Conservation (phyloP, 176 grass and related monocot species). For the Eleusine coracana region DNA sequence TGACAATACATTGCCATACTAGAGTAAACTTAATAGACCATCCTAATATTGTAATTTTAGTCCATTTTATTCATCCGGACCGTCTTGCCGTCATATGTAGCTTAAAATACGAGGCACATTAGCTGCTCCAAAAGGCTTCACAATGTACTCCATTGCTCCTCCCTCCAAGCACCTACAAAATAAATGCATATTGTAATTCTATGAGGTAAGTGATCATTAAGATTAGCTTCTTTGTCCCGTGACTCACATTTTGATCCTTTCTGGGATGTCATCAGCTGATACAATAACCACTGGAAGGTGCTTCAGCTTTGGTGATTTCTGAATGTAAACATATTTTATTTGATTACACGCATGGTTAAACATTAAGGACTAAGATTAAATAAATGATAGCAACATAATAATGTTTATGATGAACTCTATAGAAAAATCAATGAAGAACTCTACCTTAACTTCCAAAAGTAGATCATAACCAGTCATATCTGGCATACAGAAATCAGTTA, state of each 20-base stretch:
- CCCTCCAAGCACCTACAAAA: constrained; percentile 8
- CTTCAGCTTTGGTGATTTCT: background rate
- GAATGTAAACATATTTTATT: background rate
- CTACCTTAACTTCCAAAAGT: too few relatives aligned
- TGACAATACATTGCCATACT: too few relatives aligned
- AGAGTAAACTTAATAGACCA: too few relatives aligned
- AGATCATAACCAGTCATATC: too few relatives aligned
- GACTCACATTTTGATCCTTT: constrained; percentile 7
- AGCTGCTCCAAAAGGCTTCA: background rate
- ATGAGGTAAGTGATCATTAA: background rate
- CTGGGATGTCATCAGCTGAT: background rate
- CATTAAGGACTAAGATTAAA: too few relatives aligned
- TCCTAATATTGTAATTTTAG: too few relatives aligned
- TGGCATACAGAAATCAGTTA: background rate
- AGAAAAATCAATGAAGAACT: too few relatives aligned
- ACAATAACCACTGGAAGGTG: background rate
- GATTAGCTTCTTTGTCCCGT: background rate
- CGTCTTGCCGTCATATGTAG: background rate
- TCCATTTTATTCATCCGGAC: too few relatives aligned
- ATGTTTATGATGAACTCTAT: too few relatives aligned
- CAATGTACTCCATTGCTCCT: constrained; percentile 13
- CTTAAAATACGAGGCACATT: constrained; percentile 17
- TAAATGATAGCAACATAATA: too few relatives aligned
- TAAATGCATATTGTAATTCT: background rate
- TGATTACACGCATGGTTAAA: too few relatives aligned